phyloP scores from a whole-genome alignment of 306 rosid genomes.

The Cicer judaicum region DNA sequence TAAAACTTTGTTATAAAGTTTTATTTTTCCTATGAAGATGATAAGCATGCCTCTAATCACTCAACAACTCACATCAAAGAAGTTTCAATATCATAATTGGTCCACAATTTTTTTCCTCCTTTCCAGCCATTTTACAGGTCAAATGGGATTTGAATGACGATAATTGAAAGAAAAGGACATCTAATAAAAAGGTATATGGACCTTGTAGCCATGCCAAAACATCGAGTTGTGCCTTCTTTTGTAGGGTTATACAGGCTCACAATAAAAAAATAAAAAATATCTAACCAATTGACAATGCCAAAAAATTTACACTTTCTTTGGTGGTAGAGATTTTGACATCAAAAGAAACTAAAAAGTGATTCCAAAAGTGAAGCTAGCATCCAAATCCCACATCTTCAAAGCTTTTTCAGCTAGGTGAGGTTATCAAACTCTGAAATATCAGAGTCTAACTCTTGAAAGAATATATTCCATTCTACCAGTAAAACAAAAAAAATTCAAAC shows the following conservation, averaged over 20 bases:
- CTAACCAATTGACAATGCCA: constrained; percentile 39
- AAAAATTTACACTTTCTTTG: constrained; percentile 17
- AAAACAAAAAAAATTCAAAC: constrained; percentile 49
- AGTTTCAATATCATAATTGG: constrained; percentile 47
- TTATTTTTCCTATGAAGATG: constrained; percentile 38
- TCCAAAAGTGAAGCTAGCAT: constrained; percentile 53
- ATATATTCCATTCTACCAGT: constrained; percentile 55
- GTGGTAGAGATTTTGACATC: constrained; percentile 50
- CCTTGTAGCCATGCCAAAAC: constrained; percentile 45
- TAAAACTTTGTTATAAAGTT: neutral
- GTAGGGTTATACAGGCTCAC: constrained; percentile 4
- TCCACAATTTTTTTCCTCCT: constrained; percentile 42
- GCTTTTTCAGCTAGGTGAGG: constrained; percentile 45
- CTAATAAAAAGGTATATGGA: constrained; percentile 40
- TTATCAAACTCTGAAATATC: constrained; percentile 56
- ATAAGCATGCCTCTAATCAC: constrained; percentile 28
- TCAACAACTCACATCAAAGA: constrained; percentile 36
- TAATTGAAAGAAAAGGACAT: constrained; percentile 47
- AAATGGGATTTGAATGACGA: constrained; percentile 48
- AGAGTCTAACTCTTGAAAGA: constrained; percentile 53
- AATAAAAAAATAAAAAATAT: constrained; percentile 21
- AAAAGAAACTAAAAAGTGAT: constrained; percentile 55
- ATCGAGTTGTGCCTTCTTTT: constrained; percentile 13
- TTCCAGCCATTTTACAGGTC: constrained; percentile 52
- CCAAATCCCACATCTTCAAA: constrained; percentile 55